phyloP scores from a whole-genome alignment of 1,284 basidiomycete genomes.

The Cystobasidiaceae sp. region DNA sequence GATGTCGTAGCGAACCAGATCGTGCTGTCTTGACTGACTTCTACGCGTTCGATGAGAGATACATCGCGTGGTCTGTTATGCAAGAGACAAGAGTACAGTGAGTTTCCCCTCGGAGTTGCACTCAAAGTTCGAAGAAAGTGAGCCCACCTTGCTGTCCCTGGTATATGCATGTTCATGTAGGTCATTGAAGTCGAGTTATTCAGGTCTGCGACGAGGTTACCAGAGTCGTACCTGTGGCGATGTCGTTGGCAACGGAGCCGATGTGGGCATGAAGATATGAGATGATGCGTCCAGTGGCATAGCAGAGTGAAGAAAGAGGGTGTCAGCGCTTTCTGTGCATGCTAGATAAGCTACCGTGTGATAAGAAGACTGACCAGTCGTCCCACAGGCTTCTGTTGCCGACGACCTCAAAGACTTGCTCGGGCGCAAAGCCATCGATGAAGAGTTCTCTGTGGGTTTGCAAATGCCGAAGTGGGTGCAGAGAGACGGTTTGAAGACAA shows the following conservation, averaged over 20 bases:
- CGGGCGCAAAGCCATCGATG: slow-evolving; percentile 39
- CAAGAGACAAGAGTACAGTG: too few relatives aligned
- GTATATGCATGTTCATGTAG: slow-evolving; percentile 43
- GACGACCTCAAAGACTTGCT: slow-evolving; percentile 41
- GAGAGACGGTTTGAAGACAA: too few relatives aligned
- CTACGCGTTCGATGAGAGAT: slow-evolving; percentile 42
- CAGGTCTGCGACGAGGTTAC: slow-evolving; percentile 42
- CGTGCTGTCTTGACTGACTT: slow-evolving; percentile 37
- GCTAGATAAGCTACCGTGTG: too few relatives aligned
- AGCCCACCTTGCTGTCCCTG: slow-evolving; percentile 34
- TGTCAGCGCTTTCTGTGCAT: too few relatives aligned
- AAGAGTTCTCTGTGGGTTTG: slow-evolving; percentile 33
- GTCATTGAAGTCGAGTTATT: slow-evolving; percentile 40
- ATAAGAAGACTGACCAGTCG: slow-evolving; percentile 40
- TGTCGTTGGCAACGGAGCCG: too few relatives aligned
- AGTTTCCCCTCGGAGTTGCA: too few relatives aligned
- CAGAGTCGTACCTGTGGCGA: slow-evolving; percentile 39
- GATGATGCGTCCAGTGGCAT: too few relatives aligned
- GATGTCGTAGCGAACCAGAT: slow-evolving; percentile 43
- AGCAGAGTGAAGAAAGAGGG: too few relatives aligned
- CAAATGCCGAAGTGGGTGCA: too few relatives aligned
- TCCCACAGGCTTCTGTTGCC: slow-evolving; percentile 42
- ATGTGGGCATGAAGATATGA: too few relatives aligned
- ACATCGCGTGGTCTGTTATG: slow-evolving; percentile 40
- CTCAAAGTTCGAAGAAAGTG: too few relatives aligned